phyloP scores from a whole-genome alignment of 2,329 filamentous ascomycete species.

The Proliferodiscus dingleyae region DNA sequence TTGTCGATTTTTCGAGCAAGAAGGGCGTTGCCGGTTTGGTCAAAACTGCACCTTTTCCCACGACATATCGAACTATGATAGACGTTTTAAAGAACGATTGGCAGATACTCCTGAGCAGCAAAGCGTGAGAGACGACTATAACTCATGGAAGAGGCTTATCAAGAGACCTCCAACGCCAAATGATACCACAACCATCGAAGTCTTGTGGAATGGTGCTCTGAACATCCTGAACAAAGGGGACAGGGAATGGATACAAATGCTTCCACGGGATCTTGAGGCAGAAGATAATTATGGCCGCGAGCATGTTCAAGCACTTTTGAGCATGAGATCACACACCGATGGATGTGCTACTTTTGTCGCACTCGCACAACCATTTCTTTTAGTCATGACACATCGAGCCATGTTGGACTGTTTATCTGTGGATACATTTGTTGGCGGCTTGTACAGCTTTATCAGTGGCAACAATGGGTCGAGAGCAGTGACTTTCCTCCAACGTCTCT shows the following conservation, averaged over 20 bases:
- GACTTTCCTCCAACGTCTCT: constrained; percentile 28
- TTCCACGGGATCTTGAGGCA: constrained; percentile 12
- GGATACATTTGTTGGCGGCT: constrained; percentile 31
- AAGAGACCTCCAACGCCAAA: constrained; percentile 8
- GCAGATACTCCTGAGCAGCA: constrained; percentile 14
- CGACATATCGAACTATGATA: constrained; percentile 8
- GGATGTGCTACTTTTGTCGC: constrained; percentile 18
- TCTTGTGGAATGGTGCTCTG: constrained; percentile 12
- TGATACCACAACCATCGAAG: constrained; percentile 9
- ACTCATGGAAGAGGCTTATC: constrained; percentile 15
- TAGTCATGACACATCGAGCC: constrained; percentile 31
- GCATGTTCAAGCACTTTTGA: constrained; percentile 19
- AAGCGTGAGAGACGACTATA: constrained; percentile 10
- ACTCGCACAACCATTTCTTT: constrained; percentile 23
- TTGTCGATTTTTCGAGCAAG: constrained; percentile 11
- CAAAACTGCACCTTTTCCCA: constrained; percentile 8
- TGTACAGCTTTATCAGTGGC: constrained; percentile 35
- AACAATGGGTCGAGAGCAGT: constrained; percentile 29
- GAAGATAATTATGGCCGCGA: constrained; percentile 11
- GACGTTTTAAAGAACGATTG: constrained; percentile 1
- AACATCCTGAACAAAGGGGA: constrained; percentile 12
- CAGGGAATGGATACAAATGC: constrained; percentile 13
- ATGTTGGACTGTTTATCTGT: constrained; percentile 33
- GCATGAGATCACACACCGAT: constrained; percentile 10
- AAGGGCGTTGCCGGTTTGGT: constrained; percentile 6